phyloP scores from a whole-genome alignment of 75 land plant genomes.

The Isoetes taiwanensis region DNA sequence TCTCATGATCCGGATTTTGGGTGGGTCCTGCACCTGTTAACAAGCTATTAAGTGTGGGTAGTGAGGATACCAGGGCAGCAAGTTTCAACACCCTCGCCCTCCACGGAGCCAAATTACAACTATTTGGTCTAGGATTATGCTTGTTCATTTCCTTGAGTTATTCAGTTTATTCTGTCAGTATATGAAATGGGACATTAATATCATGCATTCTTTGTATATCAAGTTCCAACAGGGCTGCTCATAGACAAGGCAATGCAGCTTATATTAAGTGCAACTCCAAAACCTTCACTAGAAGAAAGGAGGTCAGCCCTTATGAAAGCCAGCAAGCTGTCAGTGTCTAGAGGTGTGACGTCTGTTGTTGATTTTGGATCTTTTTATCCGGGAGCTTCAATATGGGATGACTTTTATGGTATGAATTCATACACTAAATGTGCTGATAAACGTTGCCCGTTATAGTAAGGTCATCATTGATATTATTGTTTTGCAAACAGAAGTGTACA shows the following conservation, averaged over 20 bases:
- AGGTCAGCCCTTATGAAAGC: slow-evolving; percentile 68
- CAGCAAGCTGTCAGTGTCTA: slow-evolving; percentile 47
- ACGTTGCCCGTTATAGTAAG: background rate
- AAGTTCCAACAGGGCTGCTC: slow-evolving; percentile 75
- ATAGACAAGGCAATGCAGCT: slow-evolving; percentile 79
- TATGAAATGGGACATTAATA: too few relatives aligned
- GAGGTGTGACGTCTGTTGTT: slow-evolving; percentile 79
- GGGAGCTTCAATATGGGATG: slow-evolving; percentile 68
- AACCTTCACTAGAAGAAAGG: slow-evolving; percentile 48
- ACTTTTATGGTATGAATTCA: slow-evolving; percentile 45
- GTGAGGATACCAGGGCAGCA: too few relatives aligned
- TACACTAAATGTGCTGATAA: background rate
- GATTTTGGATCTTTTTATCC: slow-evolving; percentile 76
- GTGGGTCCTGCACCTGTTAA: too few relatives aligned
- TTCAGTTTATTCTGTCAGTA: too few relatives aligned
- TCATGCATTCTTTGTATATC: too few relatives aligned
- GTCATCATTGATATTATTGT: background rate
- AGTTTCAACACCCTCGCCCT: too few relatives aligned
- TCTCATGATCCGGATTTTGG: too few relatives aligned
- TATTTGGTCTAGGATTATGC: too few relatives aligned
- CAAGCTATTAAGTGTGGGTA: too few relatives aligned
- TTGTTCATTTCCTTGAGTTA: too few relatives aligned
- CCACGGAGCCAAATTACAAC: too few relatives aligned
- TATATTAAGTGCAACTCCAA: slow-evolving; percentile 39
- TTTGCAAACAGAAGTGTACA: slow-evolving; percentile 59